Evolutionary conservation across 2,329 filamentous ascomycete species (phyloP).

Genomic region (Scedosporium aurantiacum): DNA sequence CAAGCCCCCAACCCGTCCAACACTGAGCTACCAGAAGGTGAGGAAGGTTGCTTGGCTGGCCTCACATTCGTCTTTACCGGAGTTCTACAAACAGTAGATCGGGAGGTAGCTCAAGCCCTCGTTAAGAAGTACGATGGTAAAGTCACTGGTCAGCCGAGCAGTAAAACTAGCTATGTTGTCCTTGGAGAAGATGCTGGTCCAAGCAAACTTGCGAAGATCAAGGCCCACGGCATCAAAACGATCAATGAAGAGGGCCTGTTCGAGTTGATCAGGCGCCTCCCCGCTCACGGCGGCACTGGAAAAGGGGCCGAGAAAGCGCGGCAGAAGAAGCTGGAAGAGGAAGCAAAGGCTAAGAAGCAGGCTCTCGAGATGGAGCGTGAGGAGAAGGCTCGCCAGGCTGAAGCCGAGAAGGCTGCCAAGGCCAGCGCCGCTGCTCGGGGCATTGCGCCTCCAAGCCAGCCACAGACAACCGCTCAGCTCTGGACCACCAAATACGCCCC

Average conservation of each 20-base stretch:
- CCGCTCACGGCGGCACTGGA: constrained; percentile 76
- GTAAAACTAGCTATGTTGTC: constrained; percentile 89
- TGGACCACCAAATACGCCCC: constrained; percentile 97
- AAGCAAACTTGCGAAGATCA: constrained; percentile 82
- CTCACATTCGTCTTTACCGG: constrained; percentile 94
- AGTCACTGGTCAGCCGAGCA: constrained; percentile 72
- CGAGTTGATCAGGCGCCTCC: constrained; percentile 67
- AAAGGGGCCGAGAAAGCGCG: constrained; percentile 78
- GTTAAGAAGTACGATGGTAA: constrained; percentile 94
- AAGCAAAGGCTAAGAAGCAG: constrained; percentile 69
- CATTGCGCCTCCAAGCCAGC: constrained; percentile 22
- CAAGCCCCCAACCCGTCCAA: constrained; percentile 52
- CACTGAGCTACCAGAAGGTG: constrained; percentile 68
- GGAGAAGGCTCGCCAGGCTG: constrained; percentile 49
- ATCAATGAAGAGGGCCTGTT: constrained; percentile 92
- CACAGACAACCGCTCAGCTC: constrained; percentile 49
- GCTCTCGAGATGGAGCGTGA: constrained; percentile 78
- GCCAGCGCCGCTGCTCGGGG: constrained; percentile 21
- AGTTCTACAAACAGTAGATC: constrained; percentile 64
- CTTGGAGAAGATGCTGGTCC: constrained; percentile 86
- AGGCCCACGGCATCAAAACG: constrained; percentile 68
- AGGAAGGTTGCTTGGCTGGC: constrained; percentile 81
- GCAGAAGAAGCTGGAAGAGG: constrained; percentile 75
- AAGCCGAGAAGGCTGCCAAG: constrained; percentile 40
- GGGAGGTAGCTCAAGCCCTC: constrained; percentile 74